Percentiles rank a stretch among this genome's conserved stretches.
phyloP scores from a whole-genome alignment of 371 early-diverging fungal genomes.

The Coemansia sp. region DNA sequence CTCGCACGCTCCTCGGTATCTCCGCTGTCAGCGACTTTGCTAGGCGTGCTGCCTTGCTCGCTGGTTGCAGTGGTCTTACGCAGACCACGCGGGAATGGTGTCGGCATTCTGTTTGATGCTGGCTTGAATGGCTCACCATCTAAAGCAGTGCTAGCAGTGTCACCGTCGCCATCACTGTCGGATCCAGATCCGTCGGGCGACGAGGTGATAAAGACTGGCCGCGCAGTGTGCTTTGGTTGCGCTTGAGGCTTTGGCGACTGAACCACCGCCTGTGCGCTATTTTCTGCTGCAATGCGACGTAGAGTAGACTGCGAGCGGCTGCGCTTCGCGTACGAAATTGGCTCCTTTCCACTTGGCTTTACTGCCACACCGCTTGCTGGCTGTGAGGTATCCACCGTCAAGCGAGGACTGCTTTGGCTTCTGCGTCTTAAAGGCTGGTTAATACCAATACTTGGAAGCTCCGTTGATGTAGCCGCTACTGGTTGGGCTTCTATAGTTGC shows the following conservation, averaged over 20 bases:
- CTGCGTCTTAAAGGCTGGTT: neutral
- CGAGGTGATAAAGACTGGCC: conserved; percentile 15
- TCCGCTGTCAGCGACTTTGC: neutral
- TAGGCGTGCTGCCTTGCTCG: neutral
- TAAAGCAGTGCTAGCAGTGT: neutral
- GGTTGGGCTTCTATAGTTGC: neutral
- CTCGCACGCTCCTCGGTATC: neutral
- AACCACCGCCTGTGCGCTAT: conserved; percentile 28
- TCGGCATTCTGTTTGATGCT: conserved; percentile 31
- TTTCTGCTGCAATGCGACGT: conserved; percentile 35
- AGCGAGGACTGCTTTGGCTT: conserved; percentile 10
- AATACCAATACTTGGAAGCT: neutral
- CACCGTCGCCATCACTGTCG: conserved; percentile 7
- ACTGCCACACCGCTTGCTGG: neutral
- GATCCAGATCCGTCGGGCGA: conserved; percentile 1
- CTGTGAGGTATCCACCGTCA: neutral
- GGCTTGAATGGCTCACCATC: conserved; percentile 13
- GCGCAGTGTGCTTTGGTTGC: neutral
- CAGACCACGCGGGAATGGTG: conserved; percentile 35
- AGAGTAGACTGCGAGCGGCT: conserved; percentile 35
- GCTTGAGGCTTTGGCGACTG: neutral
- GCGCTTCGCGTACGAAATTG: conserved; percentile 7
- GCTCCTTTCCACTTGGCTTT: neutral
- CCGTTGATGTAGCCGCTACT: neutral
- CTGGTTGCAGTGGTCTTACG: neutral